These are phyloP conservation scores for Leishmania braziliensis DNA, from an alignment of 208 protist species.

Conservation along the genomic window DNA sequence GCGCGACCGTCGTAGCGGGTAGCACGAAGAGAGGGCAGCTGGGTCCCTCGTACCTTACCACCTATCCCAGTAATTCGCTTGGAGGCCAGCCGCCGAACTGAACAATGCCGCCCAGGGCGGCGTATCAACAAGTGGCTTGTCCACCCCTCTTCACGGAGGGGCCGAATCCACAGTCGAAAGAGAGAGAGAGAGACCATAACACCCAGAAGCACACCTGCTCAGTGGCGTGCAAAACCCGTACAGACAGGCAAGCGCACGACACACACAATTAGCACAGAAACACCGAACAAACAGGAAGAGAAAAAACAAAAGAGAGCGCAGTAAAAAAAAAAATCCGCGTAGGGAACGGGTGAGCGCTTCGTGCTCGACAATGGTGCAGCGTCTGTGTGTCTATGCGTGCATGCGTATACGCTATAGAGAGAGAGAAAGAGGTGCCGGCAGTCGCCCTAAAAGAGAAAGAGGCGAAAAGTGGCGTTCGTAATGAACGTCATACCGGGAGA, in stretches of 20 bases:
- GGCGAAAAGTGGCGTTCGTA: too few species aligned
- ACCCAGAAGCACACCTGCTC: background rate
- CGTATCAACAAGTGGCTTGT: conserved; percentile 50
- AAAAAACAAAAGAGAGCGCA: background rate
- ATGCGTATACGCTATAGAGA: background rate
- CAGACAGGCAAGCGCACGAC: background rate
- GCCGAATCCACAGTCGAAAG: conserved; percentile 42
- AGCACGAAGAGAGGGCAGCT: conserved; percentile 47
- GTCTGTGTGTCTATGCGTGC: too few species aligned
- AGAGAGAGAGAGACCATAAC: conserved; percentile 28
- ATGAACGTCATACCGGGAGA: background rate
- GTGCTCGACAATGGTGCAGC: background rate
- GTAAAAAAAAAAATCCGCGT: conserved; percentile 13
- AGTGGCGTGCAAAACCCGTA: background rate
- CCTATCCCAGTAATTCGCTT: conserved; percentile 31
- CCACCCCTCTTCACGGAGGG: conserved; percentile 43
- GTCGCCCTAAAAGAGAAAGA: background rate
- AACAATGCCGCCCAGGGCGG: conserved; percentile 39
- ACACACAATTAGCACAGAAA: background rate
- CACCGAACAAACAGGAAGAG: background rate
- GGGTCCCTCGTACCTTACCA: conserved; percentile 39
- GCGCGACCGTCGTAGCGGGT: conserved; percentile 25
- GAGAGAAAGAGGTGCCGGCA: conserved; percentile 1
- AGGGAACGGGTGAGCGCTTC: background rate
- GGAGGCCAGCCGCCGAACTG: conserved; percentile 67